Percentiles rank a stretch among this genome's conserved stretches.
Evolutionary conservation across 2,329 filamentous ascomycete species (phyloP).

Genomic region (Penicillium paneum): DNA sequence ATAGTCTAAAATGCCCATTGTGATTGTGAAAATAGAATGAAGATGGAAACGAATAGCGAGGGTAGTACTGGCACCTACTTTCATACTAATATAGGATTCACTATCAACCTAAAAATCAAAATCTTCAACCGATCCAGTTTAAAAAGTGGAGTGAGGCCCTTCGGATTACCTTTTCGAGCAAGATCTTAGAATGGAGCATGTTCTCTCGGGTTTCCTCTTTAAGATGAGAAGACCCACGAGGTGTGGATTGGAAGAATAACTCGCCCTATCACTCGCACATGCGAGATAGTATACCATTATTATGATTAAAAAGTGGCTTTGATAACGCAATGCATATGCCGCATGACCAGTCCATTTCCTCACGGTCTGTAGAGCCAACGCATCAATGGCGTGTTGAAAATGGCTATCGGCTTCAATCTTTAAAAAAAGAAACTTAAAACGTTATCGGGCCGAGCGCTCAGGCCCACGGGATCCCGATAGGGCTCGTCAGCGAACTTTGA

Average conservation of each 20-base stretch:
- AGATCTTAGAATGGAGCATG: conserved; percentile 5
- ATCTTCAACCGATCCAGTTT: conserved; percentile 14
- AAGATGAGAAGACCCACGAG: conserved; percentile 2
- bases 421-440: neutral
- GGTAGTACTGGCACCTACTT: neutral
- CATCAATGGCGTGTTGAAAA: neutral
- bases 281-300: neutral
- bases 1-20: conserved; percentile 19
- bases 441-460: conserved; percentile 4
- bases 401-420: neutral
- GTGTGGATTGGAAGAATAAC: neutral
- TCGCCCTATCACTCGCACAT: neutral
- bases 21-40: neutral
- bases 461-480: conserved; percentile 7
- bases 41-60: conserved; percentile 1
- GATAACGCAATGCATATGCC: neutral
- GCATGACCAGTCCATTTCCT: neutral
- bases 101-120: conserved; percentile 9
- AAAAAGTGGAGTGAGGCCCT: conserved; percentile 11
- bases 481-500: neutral
- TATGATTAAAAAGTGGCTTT: too few species aligned
- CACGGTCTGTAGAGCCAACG: neutral
- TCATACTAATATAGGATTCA: conserved; percentile 3
- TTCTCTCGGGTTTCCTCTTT: conserved; percentile 9
- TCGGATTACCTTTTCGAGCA: conserved; percentile 10